These are phyloP conservation scores for Elsinoe necatrix DNA, from an alignment of 2,329 filamentous ascomycete genomes.

Conservation along the genomic window DNA sequence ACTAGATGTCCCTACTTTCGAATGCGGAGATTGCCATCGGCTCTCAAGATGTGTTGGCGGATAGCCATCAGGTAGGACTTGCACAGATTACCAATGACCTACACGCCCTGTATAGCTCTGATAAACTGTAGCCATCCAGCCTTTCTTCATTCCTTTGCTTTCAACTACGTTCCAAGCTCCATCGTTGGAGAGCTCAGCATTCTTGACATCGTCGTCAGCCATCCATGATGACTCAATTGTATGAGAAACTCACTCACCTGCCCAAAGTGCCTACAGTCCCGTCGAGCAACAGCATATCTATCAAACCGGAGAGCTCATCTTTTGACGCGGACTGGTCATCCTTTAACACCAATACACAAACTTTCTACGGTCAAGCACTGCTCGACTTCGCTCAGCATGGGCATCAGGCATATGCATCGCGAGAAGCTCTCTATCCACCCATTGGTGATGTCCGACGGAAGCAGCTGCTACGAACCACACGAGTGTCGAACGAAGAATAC, in stretches of 20 bases:
- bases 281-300: not conserved
- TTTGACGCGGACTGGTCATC: not conserved
- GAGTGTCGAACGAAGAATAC: slow-evolving; percentile 17
- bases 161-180: slow-evolving; percentile 5
- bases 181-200: slow-evolving; percentile 10
- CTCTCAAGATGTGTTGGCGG: slow-evolving; percentile 4
- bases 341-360: not conserved
- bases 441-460: not conserved
- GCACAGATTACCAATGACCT: not conserved
- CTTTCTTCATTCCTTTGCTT: slow-evolving; percentile 7
- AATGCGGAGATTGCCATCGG: slow-evolving; percentile 8
- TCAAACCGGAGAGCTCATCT: not conserved
- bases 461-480: not conserved
- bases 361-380: not conserved
- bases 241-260: not conserved
- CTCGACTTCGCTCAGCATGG: slow-evolving; percentile 4
- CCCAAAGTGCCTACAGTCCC: slow-evolving; percentile 8
- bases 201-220: not conserved
- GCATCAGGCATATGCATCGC: not conserved
- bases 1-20: not conserved
- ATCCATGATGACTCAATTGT: slow-evolving; percentile 7
- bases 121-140: not conserved
- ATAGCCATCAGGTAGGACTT: not conserved
- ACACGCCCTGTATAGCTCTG: not conserved
- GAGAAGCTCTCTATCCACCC: not conserved